Evolutionary conservation across 2,329 filamentous ascomycete genomes (phyloP).

Genomic region (Aspergillus thermomutatus): DNA sequence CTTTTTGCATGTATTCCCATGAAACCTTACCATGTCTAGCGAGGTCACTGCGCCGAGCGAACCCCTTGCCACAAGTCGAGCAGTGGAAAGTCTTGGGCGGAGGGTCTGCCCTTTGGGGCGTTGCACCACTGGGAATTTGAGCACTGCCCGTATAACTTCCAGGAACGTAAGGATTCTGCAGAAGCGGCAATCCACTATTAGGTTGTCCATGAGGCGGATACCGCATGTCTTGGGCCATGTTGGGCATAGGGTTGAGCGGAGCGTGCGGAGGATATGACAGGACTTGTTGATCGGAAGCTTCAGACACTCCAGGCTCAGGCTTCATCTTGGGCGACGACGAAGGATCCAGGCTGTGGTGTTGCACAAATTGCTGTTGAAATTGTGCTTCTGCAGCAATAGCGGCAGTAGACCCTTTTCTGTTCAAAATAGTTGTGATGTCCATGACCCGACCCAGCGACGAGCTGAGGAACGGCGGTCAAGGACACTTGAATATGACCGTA

Average conservation of each 20-base stretch:
- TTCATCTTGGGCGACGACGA: conserved; percentile 53
- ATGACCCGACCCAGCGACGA: conserved; percentile 40
- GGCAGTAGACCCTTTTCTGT: conserved; percentile 47
- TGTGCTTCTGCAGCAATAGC: conserved; percentile 42
- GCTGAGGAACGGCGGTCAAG: conserved; percentile 30
- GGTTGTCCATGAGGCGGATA: conserved; percentile 54
- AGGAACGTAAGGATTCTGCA: conserved; percentile 54
- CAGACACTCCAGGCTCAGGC: conserved; percentile 57
- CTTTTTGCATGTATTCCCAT: neutral
- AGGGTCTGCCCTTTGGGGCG: conserved; percentile 43
- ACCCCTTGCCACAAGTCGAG: conserved; percentile 84
- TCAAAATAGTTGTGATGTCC: conserved; percentile 53
- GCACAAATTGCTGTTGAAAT: conserved; percentile 43
- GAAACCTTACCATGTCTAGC: conserved; percentile 77
- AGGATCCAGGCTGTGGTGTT: conserved; percentile 37
- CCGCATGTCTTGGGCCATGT: conserved; percentile 51
- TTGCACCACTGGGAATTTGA: conserved; percentile 45
- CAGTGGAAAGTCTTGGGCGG: conserved; percentile 80
- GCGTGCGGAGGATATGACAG: conserved; percentile 56
- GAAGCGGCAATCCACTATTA: conserved; percentile 51
- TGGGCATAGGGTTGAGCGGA: conserved; percentile 50
- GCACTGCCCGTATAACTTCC: conserved; percentile 44
- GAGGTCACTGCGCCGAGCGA: conserved; percentile 89
- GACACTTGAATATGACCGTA: conserved; percentile 22
- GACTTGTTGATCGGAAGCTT: conserved; percentile 54